These are phyloP conservation scores for Penstemon barbatus DNA, from an alignment of 257 asterid genomes.

Conservation along the genomic window DNA sequence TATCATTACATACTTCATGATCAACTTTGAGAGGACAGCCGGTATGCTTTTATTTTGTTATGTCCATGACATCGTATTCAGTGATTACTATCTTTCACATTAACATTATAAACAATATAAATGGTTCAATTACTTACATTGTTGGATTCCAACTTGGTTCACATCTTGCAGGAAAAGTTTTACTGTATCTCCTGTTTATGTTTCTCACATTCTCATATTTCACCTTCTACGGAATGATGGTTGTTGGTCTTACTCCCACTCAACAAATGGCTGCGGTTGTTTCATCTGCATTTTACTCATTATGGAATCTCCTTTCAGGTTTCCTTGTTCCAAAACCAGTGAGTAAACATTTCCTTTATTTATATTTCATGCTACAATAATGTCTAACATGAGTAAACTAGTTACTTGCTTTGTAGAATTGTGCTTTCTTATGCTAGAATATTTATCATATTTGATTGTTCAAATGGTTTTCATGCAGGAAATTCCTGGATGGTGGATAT, in stretches of 20 bases:
- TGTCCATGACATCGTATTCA: neutral
- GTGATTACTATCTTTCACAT: neutral
- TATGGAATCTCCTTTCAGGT: slow-evolving; percentile 61
- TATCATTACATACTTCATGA: slow-evolving; percentile 79
- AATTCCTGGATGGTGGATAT: slow-evolving; percentile 88
- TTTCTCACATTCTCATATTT: slow-evolving; percentile 52
- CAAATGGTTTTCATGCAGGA: slow-evolving; percentile 35
- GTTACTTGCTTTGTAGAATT: neutral
- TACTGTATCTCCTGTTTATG: slow-evolving; percentile 43
- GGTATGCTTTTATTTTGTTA: slow-evolving; percentile 37
- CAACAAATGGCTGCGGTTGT: slow-evolving; percentile 47
- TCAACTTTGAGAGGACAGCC: slow-evolving; percentile 72
- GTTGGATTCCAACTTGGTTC: neutral
- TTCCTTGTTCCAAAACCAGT: slow-evolving; percentile 58
- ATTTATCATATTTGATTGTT: neutral
- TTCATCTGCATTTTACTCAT: slow-evolving; percentile 47
- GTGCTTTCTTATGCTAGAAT: neutral
- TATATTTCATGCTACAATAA: neutral
- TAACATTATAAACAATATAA: neutral
- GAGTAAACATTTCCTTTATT: slow-evolving; percentile 4
- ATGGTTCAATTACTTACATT: neutral
- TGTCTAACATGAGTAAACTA: neutral
- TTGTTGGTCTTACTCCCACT: slow-evolving; percentile 52
- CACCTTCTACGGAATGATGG: slow-evolving; percentile 63
- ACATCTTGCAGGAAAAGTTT: slow-evolving; percentile 43